Conservation (phyloP, 805 yeast species). For the Lachancea meyersii region DNA sequence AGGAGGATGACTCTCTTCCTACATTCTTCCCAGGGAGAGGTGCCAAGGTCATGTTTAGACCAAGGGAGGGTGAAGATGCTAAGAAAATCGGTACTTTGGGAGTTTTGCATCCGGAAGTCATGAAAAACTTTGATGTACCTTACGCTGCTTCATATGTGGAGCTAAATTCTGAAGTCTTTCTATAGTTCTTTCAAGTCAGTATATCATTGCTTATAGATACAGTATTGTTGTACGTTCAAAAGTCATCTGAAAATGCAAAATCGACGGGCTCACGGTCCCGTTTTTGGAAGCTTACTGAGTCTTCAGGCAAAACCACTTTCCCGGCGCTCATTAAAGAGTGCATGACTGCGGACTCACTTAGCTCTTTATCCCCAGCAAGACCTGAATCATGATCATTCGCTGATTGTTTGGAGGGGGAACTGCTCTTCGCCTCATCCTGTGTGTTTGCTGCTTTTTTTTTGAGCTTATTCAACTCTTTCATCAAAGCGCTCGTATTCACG, state of each 20-base stretch:
- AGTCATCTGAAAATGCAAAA: conserved; percentile 30
- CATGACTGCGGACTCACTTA: conserved; percentile 4
- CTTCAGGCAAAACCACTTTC: conserved; percentile 25
- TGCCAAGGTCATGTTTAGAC: conserved; percentile 75
- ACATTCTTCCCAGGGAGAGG: conserved; percentile 97
- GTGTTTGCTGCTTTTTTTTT: conserved; percentile 10
- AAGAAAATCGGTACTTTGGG: conserved; percentile 78
- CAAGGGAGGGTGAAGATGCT: conserved; percentile 49
- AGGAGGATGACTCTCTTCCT: conserved; percentile 56
- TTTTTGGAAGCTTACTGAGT: conserved; percentile 15
- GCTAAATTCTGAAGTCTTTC: conserved; percentile 80
- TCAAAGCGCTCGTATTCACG: conserved; percentile 28
- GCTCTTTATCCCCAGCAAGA: conserved; percentile 9
- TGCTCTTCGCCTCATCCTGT: background rate
- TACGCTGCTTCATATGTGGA: conserved; percentile 90
- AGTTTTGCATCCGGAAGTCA: conserved; percentile 91
- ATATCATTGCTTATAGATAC: conserved; percentile 4
- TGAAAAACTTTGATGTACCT: conserved; percentile 80
- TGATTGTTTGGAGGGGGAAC: background rate
- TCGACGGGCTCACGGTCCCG: conserved; percentile 16
- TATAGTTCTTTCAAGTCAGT: conserved; percentile 34
- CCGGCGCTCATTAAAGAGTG: conserved; percentile 31
- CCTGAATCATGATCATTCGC: background rate
- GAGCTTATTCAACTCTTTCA: conserved; percentile 22
- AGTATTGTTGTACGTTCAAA: conserved; percentile 9